Percentiles rank a stretch among this genome's conserved stretches.
phyloP scores from a whole-genome alignment of 495 filamentous ascomycete species.

The Halenospora varia region DNA sequence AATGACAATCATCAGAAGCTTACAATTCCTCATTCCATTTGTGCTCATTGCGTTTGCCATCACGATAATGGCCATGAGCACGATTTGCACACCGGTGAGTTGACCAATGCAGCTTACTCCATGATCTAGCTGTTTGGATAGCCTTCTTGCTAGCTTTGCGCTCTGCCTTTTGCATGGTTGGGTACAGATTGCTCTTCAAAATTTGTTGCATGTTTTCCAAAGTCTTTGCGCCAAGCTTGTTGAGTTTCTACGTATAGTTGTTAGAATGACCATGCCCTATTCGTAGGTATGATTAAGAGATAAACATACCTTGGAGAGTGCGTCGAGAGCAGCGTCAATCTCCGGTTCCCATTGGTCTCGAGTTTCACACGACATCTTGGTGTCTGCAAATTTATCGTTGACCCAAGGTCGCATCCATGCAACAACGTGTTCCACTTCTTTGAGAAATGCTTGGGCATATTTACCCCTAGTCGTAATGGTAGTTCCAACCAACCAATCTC shows the following conservation, averaged over 20 bases:
- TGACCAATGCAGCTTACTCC: neutral
- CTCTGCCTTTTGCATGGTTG: neutral
- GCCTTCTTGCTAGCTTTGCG: neutral
- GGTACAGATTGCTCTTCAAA: constrained; percentile 1
- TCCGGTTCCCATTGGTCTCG: neutral
- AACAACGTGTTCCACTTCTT: constrained; percentile 6
- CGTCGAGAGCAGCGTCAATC: neutral
- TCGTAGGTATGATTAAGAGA: neutral
- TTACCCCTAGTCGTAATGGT: constrained; percentile 7
- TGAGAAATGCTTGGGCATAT: constrained; percentile 4
- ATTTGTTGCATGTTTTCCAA: neutral
- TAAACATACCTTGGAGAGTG: neutral
- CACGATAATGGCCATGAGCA: neutral
- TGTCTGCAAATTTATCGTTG: constrained; percentile 3
- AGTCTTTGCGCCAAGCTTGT: neutral
- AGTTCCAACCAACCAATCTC: constrained; percentile 10
- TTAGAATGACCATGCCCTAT: neutral
- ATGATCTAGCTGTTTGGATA: neutral
- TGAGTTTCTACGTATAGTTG: neutral
- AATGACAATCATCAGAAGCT: neutral
- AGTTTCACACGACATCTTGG: constrained; percentile 1
- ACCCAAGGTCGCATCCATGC: constrained; percentile 10
- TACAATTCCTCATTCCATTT: constrained; percentile 15
- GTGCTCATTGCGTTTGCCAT: neutral
- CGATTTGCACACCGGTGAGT: constrained; percentile 10